Percentiles rank a stretch among this genome's conserved stretches.
Conservation (phyloP, 2,329 filamentous ascomycete genomes). For the Coleophoma crateriformis region DNA sequence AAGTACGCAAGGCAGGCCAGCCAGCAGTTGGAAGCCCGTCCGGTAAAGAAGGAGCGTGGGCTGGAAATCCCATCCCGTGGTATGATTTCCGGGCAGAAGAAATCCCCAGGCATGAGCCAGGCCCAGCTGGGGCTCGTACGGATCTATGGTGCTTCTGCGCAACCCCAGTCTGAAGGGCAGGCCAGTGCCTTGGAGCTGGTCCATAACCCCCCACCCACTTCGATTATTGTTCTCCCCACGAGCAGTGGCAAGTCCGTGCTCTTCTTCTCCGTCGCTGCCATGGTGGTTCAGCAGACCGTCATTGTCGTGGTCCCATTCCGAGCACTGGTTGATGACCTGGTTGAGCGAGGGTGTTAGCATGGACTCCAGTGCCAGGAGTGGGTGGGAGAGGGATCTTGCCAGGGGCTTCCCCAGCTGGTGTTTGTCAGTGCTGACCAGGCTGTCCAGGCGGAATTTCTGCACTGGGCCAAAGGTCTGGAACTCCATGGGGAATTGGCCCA, state of each 20-base stretch:
- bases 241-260: conserved; percentile 4
- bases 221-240: conserved; percentile 1
- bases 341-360: neutral
- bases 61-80: too few species aligned
- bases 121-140: too few species aligned
- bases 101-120: too few species aligned
- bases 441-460: neutral
- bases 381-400: neutral
- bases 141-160: too few species aligned
- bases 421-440: conserved; percentile 4
- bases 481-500: conserved; percentile 1
- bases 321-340: conserved; percentile 1
- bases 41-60: too few species aligned
- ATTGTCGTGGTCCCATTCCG: conserved; percentile 5
- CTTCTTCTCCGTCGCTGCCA: conserved; percentile 5
- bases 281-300: neutral
- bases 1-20: too few species aligned
- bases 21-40: too few species aligned
- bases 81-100: too few species aligned
- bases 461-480: conserved; percentile 2
- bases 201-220: too few species aligned
- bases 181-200: too few species aligned
- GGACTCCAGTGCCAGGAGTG: conserved; percentile 1
- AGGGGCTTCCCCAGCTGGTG: neutral
- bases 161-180: too few species aligned